Evolutionary conservation across 2,329 filamentous ascomycete genomes (phyloP).

Genomic region (Diaporthe batatas): DNA sequence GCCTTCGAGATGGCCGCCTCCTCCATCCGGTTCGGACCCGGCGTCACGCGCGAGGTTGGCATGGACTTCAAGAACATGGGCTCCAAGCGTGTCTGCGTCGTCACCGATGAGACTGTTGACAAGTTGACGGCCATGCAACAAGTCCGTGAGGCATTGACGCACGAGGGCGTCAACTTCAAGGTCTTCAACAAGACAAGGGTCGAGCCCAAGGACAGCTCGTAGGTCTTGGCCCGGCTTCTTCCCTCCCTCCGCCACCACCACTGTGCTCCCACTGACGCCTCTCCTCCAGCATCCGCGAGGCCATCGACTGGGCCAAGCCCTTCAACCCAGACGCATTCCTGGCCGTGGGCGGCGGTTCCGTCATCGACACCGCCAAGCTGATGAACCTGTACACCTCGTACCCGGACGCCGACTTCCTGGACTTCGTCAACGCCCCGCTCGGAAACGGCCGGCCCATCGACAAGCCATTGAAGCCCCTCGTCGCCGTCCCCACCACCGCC

Average conservation of each 20-base stretch:
- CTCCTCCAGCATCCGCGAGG: slow-evolving; percentile 62
- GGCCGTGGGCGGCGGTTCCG: slow-evolving; percentile 91
- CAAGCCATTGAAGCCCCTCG: slow-evolving; percentile 78
- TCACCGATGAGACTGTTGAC: slow-evolving; percentile 87
- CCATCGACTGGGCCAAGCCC: slow-evolving; percentile 87
- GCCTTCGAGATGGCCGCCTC: slow-evolving; percentile 99
- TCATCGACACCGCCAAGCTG: slow-evolving; percentile 97
- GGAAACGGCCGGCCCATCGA: slow-evolving; percentile 85
- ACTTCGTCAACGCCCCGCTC: slow-evolving; percentile 96
- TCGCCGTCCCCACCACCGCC: slow-evolving; percentile 88
- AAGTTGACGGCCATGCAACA: slow-evolving; percentile 91
- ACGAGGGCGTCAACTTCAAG: slow-evolving; percentile 83
- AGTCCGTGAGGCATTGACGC: slow-evolving; percentile 82
- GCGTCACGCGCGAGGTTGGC: slow-evolving; percentile 93
- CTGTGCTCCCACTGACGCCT: not conserved
- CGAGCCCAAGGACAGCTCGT: slow-evolving; percentile 96
- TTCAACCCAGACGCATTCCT: slow-evolving; percentile 90
- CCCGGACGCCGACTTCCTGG: slow-evolving; percentile 92
- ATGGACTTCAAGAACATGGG: slow-evolving; percentile 98
- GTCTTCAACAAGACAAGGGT: slow-evolving; percentile 86
- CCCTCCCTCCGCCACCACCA: slow-evolving; percentile 1
- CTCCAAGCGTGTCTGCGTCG: slow-evolving; percentile 87
- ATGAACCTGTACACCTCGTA: slow-evolving; percentile 97
- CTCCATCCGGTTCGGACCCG: slow-evolving; percentile 92
- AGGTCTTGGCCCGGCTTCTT: slow-evolving; percentile 52